Evolutionary conservation across 495 filamentous ascomycete genomes (phyloP), one percentile per base, ranked within the genome.

Genomic region (Lophiostoma macrostomum): DNA sequence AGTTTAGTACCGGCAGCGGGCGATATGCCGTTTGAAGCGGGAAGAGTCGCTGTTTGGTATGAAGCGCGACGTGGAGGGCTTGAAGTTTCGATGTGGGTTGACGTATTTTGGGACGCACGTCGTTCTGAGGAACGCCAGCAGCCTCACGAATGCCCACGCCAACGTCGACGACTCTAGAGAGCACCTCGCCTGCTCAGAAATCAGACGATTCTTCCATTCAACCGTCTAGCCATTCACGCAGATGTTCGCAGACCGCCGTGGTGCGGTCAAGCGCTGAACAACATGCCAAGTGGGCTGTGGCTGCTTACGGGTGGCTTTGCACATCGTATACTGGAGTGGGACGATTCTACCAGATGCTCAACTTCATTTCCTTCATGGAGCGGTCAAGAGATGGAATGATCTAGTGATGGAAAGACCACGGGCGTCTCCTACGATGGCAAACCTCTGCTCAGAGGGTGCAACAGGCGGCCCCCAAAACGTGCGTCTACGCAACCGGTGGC

Each of bases 251-350:
- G 36, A 49, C 12, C 20, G 28, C 2, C 16, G 16, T 23, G n/a
- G 18, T 11, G 8, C 24, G 7, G 13, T 23, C 24, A n/a, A n/a
- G n/a, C n/a, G n/a, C 19, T 18, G 28, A 22, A 35, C 38, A 24
- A 16, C 20, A 30, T 32, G 29, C 51, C 31, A 46, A 46, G 41
- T n/a, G n/a, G n/a, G n/a, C 3, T 47, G 51, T 55, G 51, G 51
- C 51, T 38, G 51, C 35, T 55, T 18, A 47, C 25, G 32, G n/a
- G 40, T 52, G 50, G 38, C 50, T 35, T n/a, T 44, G 50, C 38
- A 53, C 12, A 6, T 32, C 2, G 16, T 2, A 1, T 31, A 20
- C 41, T 27, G 18, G 16, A 30, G 37, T 44, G 18, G 30, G 40
- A 14, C 48, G n/a, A 1, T 10, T 11, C 5, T 18, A 16, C 6